Percentiles rank a stretch among this genome's conserved stretches.
Conservation (phyloP, 106 monocot genomes). For the Cymbidium sinense region DNA sequence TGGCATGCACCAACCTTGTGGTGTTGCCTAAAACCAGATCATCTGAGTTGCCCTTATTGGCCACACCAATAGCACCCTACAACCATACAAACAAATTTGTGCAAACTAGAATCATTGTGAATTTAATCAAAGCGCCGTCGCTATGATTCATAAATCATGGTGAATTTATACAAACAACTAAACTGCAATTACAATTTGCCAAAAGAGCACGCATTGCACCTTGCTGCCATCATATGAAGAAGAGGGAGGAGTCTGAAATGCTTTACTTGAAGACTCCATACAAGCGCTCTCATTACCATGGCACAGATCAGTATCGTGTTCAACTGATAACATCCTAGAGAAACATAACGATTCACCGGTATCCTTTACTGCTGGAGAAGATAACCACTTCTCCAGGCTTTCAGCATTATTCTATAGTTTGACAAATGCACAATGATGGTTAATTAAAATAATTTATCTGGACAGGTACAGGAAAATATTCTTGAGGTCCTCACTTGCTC, state of each 20-base stretch:
- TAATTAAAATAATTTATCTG: neutral
- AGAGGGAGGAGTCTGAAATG: slow-evolving; percentile 83
- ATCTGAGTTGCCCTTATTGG: slow-evolving; percentile 23
- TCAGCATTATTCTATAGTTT: slow-evolving; percentile 30
- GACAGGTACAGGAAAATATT: neutral
- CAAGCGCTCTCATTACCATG: slow-evolving; percentile 12
- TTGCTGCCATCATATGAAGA: slow-evolving; percentile 34
- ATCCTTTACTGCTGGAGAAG: slow-evolving; percentile 18
- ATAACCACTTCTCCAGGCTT: slow-evolving; percentile 35
- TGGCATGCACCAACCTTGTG: slow-evolving; percentile 48
- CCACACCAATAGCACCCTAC: slow-evolving; percentile 25
- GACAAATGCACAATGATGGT: neutral
- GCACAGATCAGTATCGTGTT: slow-evolving; percentile 1
- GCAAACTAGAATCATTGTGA: too few relatives aligned
- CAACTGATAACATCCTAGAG: slow-evolving; percentile 14
- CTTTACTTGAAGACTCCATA: slow-evolving; percentile 16
- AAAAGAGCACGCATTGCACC: slow-evolving; percentile 22
- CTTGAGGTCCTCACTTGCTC: slow-evolving; percentile 22
- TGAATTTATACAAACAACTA: neutral
- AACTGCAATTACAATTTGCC: neutral
- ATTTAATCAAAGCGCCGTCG: neutral
- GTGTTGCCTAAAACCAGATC: slow-evolving; percentile 25
- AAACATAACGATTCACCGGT: slow-evolving; percentile 10
- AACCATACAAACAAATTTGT: neutral
- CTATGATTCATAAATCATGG: neutral